Base-by-base conservation (phyloP, 495 filamentous ascomycete genomes). In the Penicillium alfredii region DNA sequence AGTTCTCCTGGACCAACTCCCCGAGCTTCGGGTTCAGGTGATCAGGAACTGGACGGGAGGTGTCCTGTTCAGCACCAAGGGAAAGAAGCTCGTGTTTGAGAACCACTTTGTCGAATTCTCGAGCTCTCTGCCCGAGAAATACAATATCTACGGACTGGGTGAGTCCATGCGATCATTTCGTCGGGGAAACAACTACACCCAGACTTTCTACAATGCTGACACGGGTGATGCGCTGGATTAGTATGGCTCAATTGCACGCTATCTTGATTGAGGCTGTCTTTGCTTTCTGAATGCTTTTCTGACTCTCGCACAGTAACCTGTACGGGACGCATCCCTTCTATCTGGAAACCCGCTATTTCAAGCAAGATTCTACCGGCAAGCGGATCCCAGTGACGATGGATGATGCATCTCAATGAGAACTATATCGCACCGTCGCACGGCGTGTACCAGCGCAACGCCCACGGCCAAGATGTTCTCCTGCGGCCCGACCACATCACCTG, bases 381-480 rank as follows among this genome's bases (percentile, higher is more conserved):
- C 42, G 70, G 14, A 67, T 52, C 0, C 72, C 79, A 26, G 63
- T 66, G 17, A 61, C 61, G 7, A 55, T 64, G 5, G 56, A 75
- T 40, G 66, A 69, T 1, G 69, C 68, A 1, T 60, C 73, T 39
- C 64, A 58, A 16, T 57, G 54, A 53, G 19, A 42, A 64, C 7
- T 84, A 82, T 40, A 59, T 66, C 13, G 68, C 68, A n/a, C 58
- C 51, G 19, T 66, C 71, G 0, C 74, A 78, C 33, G 74, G 74
- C 27, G 69, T 76, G 0, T 78, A 69, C 44, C 51, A 64, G 4
- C 63, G 71, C n/a, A 78, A 76, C 49, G 66, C 75, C 9, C 82
- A 88, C 47, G 77, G 74, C 6, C 79, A 83, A 48, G 83, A 87
- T 46, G 68, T 84, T 5, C 57, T 84, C 14, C 58, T 86, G 40